Evolutionary conservation across 352 stramenopile species (phyloP), one percentile per base, ranked within the genome.

Genomic region (Thalassiosira pacifica): DNA sequence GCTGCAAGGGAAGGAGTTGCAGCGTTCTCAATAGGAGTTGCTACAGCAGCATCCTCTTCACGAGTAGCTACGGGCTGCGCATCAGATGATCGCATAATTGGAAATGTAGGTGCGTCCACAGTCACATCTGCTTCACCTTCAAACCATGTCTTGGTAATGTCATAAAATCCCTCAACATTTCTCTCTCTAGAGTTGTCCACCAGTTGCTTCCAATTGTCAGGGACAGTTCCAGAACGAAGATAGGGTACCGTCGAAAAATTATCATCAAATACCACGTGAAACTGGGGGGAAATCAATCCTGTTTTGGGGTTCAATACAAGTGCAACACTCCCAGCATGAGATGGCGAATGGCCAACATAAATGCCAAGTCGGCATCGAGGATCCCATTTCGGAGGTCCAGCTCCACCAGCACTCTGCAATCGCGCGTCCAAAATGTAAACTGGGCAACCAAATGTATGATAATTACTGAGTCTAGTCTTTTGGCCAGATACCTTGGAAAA

Each of bases 261-360:
- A 57, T 82, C 64, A 63, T 87, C 52, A 59, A 79, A 85, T n/a
- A 86, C 59, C 0, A 83, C 79, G 61, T 91, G 66, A 82, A 75
- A 93, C 37, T 92, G 85, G 22, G 84, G 87, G 34, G 57, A 81
- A 16, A 92, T 69, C 18, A 45, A 9, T 0, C 76, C 76, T n/a
- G 84, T 92, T 24, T 65, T 16, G 16, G 78, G 40, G 22, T 91
- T 93, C 8, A 79, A 45, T 0, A 90, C 70, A 1, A 92, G 37
- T 27, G 61, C 37, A 18, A 92, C 83, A 27, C 42, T 82, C 16
- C 55, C 63, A 18, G 74, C 53, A 59, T 90, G 86, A 61, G 70
- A 53, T n/a, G 68, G 81, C n/a, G 68, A 86, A 27, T 53, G 37
- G 0, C 79, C 76, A 24, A 92, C 32, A 60, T 87, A 90, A 0